Conservation (phyloP, 1,284 basidiomycete genomes). For the Jaminaea rosea region DNA sequence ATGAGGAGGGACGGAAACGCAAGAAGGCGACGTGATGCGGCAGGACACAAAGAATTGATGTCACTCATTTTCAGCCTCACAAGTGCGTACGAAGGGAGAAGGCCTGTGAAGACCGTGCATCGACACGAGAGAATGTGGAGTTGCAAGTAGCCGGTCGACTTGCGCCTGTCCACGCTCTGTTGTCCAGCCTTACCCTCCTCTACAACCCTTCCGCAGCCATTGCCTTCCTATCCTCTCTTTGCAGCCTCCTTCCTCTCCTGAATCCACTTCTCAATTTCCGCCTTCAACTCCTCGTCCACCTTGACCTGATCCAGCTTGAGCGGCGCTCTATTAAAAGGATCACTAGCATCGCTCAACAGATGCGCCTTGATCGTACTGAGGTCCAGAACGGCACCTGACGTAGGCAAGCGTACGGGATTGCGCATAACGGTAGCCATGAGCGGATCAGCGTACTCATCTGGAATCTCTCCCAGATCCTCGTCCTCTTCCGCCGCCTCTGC, state of each 20-base stretch:
- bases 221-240: neutral
- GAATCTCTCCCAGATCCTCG: constrained; percentile 83
- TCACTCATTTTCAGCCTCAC: no score
- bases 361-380: constrained; percentile 91
- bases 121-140: no score
- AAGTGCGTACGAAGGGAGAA: no score
- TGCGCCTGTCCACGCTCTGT: no score
- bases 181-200: no score
- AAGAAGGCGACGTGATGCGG: no score
- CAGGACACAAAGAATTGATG: no score
- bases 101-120: no score
- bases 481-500: constrained; percentile 67
- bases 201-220: no score
- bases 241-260: constrained; percentile 13
- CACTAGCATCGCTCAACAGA: constrained; percentile 74
- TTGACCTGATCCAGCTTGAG: constrained; percentile 49
- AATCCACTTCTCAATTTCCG: constrained; percentile 32
- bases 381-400: constrained; percentile 72
- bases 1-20: no score
- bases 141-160: no score
- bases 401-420: constrained; percentile 84
- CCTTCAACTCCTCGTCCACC: constrained; percentile 31
- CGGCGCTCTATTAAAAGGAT: constrained; percentile 49
- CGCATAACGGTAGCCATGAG: constrained; percentile 91
- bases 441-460: constrained; percentile 94